A percentile compares a stretch with the other conserved stretches of the same genome.
phyloP scores from a whole-genome alignment of 306 rosid genomes.

The Oemleria cerasiformis region DNA sequence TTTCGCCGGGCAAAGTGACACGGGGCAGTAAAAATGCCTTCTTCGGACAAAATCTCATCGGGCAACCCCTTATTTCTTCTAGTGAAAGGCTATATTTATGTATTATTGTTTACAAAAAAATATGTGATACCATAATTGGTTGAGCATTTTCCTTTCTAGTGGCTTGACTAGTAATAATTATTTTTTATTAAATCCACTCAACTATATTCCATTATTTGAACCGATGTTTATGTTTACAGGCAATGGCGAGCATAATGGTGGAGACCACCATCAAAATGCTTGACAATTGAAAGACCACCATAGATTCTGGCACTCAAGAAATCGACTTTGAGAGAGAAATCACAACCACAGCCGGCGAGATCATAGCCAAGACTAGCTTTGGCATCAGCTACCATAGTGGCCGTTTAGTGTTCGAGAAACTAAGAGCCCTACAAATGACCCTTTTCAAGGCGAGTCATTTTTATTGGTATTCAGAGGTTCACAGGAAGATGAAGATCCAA shows the following conservation, averaged over 20 bases:
- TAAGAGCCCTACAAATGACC: slow-evolving; percentile 55
- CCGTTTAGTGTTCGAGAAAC: slow-evolving; percentile 41
- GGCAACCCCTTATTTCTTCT: too few species aligned
- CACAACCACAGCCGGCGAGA: slow-evolving; percentile 59
- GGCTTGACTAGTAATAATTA: background rate
- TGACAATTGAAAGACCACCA: slow-evolving; percentile 48
- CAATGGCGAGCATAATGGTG: slow-evolving; percentile 56
- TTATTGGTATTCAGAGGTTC: too few species aligned
- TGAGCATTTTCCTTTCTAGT: background rate
- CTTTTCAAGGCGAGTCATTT: slow-evolving; percentile 62
- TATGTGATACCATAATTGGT: background rate
- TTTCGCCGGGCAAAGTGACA: too few species aligned
- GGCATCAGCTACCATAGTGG: slow-evolving; percentile 53
- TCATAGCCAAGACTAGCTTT: slow-evolving; percentile 77
- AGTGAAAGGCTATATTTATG: background rate
- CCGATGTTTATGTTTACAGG: slow-evolving; percentile 33
- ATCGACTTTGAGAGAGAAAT: slow-evolving; percentile 64
- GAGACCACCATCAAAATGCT: slow-evolving; percentile 66
- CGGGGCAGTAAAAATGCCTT: too few species aligned
- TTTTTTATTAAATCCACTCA: slow-evolving; percentile 5
- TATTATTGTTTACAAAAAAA: background rate
- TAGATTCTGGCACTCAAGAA: slow-evolving; percentile 43
- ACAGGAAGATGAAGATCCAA: too few species aligned
- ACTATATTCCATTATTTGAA: slow-evolving; percentile 12
- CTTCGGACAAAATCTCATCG: too few species aligned